Evolutionary conservation across 2,329 filamentous ascomycete species (phyloP), one percentile per base, ranked within the genome.

Genomic region (Blastomyces emzantsi): DNA sequence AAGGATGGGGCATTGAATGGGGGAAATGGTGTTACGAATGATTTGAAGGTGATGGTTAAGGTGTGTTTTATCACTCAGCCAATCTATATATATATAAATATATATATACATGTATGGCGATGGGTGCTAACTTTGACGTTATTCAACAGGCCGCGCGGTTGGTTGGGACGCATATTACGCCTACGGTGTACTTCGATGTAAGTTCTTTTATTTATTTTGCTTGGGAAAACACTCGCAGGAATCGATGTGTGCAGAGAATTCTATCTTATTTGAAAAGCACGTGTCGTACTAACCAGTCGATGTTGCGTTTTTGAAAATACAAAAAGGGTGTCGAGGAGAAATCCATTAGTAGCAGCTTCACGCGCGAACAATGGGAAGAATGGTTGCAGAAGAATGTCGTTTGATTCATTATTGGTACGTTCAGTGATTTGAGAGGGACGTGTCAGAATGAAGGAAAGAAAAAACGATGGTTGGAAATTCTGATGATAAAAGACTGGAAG

Each of bases 141-240:
- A 15, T 22, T 58, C 22, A 61, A 43, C 49, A 64, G 59, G 57
- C 57, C 25, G 60, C 57, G 36, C 59, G 93, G 54, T 77, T 94
- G 68, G 83, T 90, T 9, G 89, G 92, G 15, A 85, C 96, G 54
- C 93, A 97, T 79, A 90, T 97, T 51, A 93, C 90, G 52, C 93
- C 93, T 1, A 97, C 92, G 0, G 91, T 93, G 25, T 81, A 96
- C 60, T 92, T 95, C 74, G 87, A 97, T 76, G 92, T 67, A 62
- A 68, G 67, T 9, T 52, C 39, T 36, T 45, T 30, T 30, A 11
- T 28, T n/a, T 36, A 1, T 17, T 25, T 19, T 30, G 49, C 13
- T 30, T 30, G 25, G 22, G 25, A 3, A 3, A 8, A 30, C 25
- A 13, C 5, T 25, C 17, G 6, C 15, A 17, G 22, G 25, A 52